phyloP scores from a whole-genome alignment of 2,329 filamentous ascomycete genomes.

The Pseudophaeomoniella oleicola region DNA sequence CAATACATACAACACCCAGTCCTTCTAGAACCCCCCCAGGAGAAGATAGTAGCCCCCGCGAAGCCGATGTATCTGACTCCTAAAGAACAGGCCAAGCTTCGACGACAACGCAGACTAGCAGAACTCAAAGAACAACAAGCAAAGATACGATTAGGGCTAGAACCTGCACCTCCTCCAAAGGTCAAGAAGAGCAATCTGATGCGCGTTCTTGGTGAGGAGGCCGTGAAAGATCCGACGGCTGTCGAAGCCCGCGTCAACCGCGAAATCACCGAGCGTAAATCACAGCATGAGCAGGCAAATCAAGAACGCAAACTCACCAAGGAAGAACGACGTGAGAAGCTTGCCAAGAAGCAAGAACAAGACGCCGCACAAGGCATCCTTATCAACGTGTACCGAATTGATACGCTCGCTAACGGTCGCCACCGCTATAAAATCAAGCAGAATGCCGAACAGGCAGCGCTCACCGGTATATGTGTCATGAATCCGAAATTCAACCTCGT shows the following conservation, averaged over 20 bases:
- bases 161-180: conserved; percentile 82
- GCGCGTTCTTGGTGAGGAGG: conserved; percentile 84
- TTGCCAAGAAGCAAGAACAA: conserved; percentile 66
- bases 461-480: conserved; percentile 85
- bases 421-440: conserved; percentile 86
- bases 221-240: conserved; percentile 90
- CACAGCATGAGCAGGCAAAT: conserved; percentile 65
- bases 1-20: conserved; percentile 88
- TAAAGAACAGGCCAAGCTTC: conserved; percentile 81
- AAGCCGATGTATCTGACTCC: conserved; percentile 88
- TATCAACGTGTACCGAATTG: conserved; percentile 77
- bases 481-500: conserved; percentile 80
- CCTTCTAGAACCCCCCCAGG: conserved; percentile 78
- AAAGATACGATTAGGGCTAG: conserved; percentile 81
- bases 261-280: conserved; percentile 76
- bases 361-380: conserved; percentile 78
- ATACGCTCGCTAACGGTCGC: conserved; percentile 78
- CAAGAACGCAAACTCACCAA: conserved; percentile 77
- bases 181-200: conserved; percentile 97
- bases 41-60: conserved; percentile 60
- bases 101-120: conserved; percentile 78
- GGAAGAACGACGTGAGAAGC: conserved; percentile 73
- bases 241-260: conserved; percentile 88
- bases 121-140: conserved; percentile 93
- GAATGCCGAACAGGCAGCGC: conserved; percentile 76